These are phyloP conservation scores for Ganoderma lingzhi DNA, from an alignment of 1,284 basidiomycete genomes.

Conservation along the genomic window DNA sequence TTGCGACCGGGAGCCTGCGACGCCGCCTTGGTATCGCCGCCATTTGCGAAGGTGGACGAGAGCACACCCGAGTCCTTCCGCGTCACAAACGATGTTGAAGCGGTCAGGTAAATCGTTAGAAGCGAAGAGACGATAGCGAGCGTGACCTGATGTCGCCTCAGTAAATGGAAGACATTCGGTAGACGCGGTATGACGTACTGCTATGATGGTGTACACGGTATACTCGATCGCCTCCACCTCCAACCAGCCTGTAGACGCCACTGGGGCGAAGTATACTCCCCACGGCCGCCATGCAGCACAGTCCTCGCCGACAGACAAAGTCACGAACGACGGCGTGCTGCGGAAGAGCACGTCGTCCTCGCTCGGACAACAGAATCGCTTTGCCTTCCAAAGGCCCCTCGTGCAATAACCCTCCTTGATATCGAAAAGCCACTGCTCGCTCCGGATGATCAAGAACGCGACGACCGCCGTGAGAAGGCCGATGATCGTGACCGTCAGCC, in stretches of 20 bases:
- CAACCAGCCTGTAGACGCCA: slow-evolving; percentile 36
- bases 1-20: slow-evolving; percentile 55
- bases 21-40: slow-evolving; percentile 34
- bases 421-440: slow-evolving; percentile 94
- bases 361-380: slow-evolving; percentile 81
- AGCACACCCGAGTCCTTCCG: slow-evolving; percentile 86
- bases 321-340: slow-evolving; percentile 23
- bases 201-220: slow-evolving; percentile 76
- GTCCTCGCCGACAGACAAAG: slow-evolving; percentile 44
- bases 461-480: slow-evolving; percentile 86
- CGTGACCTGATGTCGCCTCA: slow-evolving; percentile 54
- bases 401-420: slow-evolving; percentile 91
- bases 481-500: slow-evolving; percentile 91
- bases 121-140: slow-evolving; percentile 79
- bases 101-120: slow-evolving; percentile 88
- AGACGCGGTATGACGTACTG: slow-evolving; percentile 58
- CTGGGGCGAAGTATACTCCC: slow-evolving; percentile 57
- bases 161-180: slow-evolving; percentile 9
- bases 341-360: slow-evolving; percentile 39
- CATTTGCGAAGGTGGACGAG: slow-evolving; percentile 54
- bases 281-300: slow-evolving; percentile 84
- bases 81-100: slow-evolving; percentile 87
- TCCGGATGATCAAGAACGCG: slow-evolving; percentile 88
- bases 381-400: slow-evolving; percentile 76
- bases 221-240: slow-evolving; percentile 69